Percentiles rank a stretch among this genome's conserved stretches.
phyloP scores from a whole-genome alignment of 371 early-diverging fungal species.

The Apophysomyces sp. region DNA sequence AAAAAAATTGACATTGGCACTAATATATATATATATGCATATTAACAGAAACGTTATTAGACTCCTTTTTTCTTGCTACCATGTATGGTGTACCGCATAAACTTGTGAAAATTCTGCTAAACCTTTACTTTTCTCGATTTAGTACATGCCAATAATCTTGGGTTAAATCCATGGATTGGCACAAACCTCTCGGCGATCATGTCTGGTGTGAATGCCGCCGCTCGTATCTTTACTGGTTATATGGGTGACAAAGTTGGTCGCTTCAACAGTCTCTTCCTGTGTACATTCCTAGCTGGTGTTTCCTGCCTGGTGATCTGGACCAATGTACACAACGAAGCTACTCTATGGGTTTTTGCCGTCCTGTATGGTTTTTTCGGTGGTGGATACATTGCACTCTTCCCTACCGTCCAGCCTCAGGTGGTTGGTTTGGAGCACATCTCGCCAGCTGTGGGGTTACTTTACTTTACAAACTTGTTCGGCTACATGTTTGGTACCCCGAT shows the following conservation, averaged over 20 bases:
- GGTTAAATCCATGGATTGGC: slow-evolving; percentile 32
- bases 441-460: slow-evolving; percentile 51
- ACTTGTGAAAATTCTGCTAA: background rate
- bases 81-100: slow-evolving; percentile 9
- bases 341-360: slow-evolving; percentile 40
- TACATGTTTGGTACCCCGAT: slow-evolving; percentile 55
- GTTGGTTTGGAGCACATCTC: slow-evolving; percentile 49
- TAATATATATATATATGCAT: background rate
- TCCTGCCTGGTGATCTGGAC: slow-evolving; percentile 37
- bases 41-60: slow-evolving; percentile 2
- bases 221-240: slow-evolving; percentile 44
- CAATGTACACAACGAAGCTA: slow-evolving; percentile 37
- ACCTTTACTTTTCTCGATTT: background rate
- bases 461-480: slow-evolving; percentile 46
- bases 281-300: slow-evolving; percentile 48
- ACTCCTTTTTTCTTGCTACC: slow-evolving; percentile 28
- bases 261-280: slow-evolving; percentile 51
- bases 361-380: slow-evolving; percentile 59
- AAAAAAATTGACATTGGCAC: background rate
- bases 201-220: slow-evolving; percentile 48
- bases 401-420: slow-evolving; percentile 48
- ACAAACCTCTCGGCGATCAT: slow-evolving; percentile 48
- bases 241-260: slow-evolving; percentile 57
- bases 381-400: slow-evolving; percentile 54
- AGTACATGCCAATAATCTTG: slow-evolving; percentile 35